Base-by-base conservation (phyloP, 306 rosid genomes). In the Senna siamea region DNA sequence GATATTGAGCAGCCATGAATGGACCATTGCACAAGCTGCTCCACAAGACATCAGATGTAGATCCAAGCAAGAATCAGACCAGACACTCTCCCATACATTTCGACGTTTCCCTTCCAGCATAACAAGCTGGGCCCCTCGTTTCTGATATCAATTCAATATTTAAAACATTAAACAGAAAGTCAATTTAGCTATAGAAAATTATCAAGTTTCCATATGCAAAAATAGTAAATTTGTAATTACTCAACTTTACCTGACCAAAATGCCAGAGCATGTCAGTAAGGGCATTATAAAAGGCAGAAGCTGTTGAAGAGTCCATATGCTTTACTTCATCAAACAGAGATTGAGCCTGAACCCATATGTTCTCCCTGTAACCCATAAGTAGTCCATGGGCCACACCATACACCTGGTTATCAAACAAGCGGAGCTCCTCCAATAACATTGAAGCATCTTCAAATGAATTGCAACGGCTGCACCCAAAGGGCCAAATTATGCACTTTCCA, bases 261-360 rank as follows among this genome's bases (percentile, higher is more conserved):
- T 94, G 96, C 98, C 97, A 94, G 13, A 94, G 76, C 98, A 94
- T 94, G 76, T 94, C 98, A 10, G 98, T 91, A 48, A 94, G 89
- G 48, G 98, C 97, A 80, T 94, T 94, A 60, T 88, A 91, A 73
- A 94, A 94, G 9, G 97, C 97, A 62, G 98, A 89, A 4, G 94
- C 94, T 12, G 98, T 94, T 65, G 97, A 84, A 48, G 87, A 79
- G 81, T 94, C 98, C 97, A 91, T 88, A 15, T 82, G 91, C 86
- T 72, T 89, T 20, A 94, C 88, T 84, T 94, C 96, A 78, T 91
- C 93, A 43, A 94, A 94, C 8, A 94, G 82, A 53, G 83, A 78
- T 52, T 81, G 88, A 67, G 98, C 98, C 65, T 70, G 79, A 71
- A 79, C 30, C 98, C 97, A 94, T 48, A 88, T 84, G 44, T 76